Base-by-base conservation (phyloP, 1,284 basidiomycete species). In the Trametes polyzona region DNA sequence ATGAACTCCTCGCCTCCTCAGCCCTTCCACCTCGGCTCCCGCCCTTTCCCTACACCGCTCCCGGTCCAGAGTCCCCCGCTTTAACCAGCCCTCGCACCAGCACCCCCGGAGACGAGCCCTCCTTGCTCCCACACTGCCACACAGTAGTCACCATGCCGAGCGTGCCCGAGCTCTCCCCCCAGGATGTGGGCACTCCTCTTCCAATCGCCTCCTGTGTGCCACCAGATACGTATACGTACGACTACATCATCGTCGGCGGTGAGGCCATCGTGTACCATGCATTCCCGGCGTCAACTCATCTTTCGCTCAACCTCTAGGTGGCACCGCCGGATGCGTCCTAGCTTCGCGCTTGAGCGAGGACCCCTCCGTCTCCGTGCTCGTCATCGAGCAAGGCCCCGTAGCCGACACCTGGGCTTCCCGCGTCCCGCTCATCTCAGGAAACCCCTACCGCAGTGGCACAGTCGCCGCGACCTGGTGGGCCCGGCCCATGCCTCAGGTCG, bases 281-380 rank as follows among this genome's bases (percentile, higher is more conserved):
- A 19, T n/a, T 4, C 32, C 29, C 12, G 4, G 27, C 21, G 7
- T 26, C 26, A 8, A n/a, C n/a, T n/a, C n/a, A n/a, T n/a, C n/a
- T 26, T 11, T 1, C 24, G 2, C 27, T 9, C 23, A 8, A 27
- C 9, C 16, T 19, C 24, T 42, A 52, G 73, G 73, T 16, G 74
- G 74, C 5, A 75, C 73, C 0, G 71, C 73, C 9, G 74, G 74
- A 16, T 74, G 72, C 43, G 72, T 70, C 3, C 67, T 76, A 2
- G 74, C 74, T 1, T 71, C 68, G 29, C 64, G 74, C 4, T 65
- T 76, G 16, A 67, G 65, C 40, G 69, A 68, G 19, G 64, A 70
- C 36, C 58, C 67, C 0, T 46, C 50, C 9, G 55, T 59, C 12
- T 59, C 60, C 0, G 74, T 75, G 1, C 64, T 76, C 4, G 62